These are phyloP conservation scores for Alnus rubra DNA, from an alignment of 306 rosid species.

Conservation along the genomic window DNA sequence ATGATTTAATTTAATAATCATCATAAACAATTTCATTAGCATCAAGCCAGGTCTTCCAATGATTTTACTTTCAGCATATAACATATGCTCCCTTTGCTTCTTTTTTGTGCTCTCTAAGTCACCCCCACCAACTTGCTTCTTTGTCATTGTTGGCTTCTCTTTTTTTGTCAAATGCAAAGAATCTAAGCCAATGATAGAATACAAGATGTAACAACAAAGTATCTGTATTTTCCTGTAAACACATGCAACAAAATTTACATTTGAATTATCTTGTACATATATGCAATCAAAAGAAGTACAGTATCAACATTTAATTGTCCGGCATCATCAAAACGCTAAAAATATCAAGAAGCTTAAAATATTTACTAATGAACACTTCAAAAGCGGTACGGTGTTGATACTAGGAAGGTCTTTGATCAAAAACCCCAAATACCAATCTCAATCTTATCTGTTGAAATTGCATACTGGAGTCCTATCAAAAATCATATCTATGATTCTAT, in stretches of 20 bases:
- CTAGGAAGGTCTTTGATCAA: neutral
- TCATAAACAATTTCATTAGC: neutral
- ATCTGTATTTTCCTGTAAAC: constrained; percentile 31
- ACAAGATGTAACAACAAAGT: neutral
- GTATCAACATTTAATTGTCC: neutral
- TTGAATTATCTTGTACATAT: neutral
- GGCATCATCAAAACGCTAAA: neutral
- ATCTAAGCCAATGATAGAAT: constrained; percentile 21
- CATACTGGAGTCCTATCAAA: neutral
- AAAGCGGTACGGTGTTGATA: neutral
- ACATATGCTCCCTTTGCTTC: neutral
- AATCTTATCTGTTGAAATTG: neutral
- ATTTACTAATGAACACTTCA: neutral
- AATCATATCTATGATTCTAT: too few species aligned
- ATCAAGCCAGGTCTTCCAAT: neutral
- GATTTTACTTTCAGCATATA: neutral
- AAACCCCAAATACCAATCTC: neutral
- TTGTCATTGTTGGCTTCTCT: neutral
- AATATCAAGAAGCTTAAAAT: neutral
- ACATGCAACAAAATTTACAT: neutral
- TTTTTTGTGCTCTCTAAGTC: neutral
- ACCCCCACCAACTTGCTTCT: neutral
- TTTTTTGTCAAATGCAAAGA: neutral
- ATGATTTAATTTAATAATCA: neutral
- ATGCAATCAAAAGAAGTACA: neutral